These are phyloP conservation scores for Colletotrichum sp. DNA, from an alignment of 2,329 filamentous ascomycete species.

Conservation along the genomic window DNA sequence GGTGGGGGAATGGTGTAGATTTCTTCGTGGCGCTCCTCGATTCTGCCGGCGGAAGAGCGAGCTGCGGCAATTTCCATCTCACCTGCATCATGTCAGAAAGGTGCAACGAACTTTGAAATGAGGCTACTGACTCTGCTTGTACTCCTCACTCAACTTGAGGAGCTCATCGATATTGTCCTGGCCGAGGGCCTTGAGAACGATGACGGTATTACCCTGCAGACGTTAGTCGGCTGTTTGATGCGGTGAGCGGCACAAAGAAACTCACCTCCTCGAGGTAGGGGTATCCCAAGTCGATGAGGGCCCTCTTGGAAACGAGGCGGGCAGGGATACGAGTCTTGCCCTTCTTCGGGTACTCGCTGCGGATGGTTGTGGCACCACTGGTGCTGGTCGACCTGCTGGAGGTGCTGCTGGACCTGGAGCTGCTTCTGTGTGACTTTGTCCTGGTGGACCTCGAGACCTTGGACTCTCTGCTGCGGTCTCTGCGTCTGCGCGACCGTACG, in stretches of 20 bases:
- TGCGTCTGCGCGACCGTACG: conserved; percentile 52
- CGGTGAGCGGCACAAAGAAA: conserved; percentile 3
- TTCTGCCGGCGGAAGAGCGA: conserved; percentile 50
- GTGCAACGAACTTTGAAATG: no score
- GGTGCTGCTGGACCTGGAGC: conserved; percentile 47
- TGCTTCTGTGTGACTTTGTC: conserved; percentile 40
- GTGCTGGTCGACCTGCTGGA: conserved; percentile 48
- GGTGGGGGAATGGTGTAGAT: conserved; percentile 37
- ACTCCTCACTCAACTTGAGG: conserved; percentile 81
- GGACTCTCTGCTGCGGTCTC: conserved; percentile 47
- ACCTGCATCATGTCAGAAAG: conserved; percentile 31
- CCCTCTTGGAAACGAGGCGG: conserved; percentile 79
- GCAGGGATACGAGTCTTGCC: conserved; percentile 90
- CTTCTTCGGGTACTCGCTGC: conserved; percentile 75
- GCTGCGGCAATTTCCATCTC: conserved; percentile 50
- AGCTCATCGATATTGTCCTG: conserved; percentile 93
- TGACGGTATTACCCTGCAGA: conserved; percentile 74
- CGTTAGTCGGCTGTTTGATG: conserved; percentile 2
- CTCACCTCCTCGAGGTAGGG: conserved; percentile 85
- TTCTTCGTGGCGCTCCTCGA: conserved; percentile 56
- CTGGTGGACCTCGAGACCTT: conserved; percentile 44
- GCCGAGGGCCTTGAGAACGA: conserved; percentile 83
- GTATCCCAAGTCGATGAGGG: conserved; percentile 84
- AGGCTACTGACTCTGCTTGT: conserved; percentile 59
- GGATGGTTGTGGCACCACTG: conserved; percentile 55